Conservation (phyloP, 257 asterid genomes). For the Hygrophila difformis region DNA sequence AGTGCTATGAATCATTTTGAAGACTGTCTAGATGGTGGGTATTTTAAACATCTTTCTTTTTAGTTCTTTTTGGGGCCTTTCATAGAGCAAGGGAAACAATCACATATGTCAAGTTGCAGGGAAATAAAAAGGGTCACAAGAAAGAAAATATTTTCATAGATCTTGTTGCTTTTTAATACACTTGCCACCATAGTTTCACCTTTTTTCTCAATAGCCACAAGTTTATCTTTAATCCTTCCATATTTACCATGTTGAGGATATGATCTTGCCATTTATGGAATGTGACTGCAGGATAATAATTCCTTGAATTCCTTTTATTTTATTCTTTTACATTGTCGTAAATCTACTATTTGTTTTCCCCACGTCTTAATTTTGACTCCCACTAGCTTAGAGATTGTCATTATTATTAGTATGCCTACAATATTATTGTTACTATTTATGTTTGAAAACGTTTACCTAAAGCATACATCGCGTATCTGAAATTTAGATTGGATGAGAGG, state of each 20-base stretch:
- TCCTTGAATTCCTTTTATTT: not conserved
- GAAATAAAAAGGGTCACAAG: slow-evolving; percentile 18
- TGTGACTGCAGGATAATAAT: slow-evolving; percentile 9
- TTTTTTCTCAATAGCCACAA: slow-evolving; percentile 23
- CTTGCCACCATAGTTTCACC: slow-evolving; percentile 33
- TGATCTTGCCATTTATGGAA: slow-evolving; percentile 38
- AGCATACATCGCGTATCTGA: slow-evolving; percentile 36
- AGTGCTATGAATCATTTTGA: slow-evolving; percentile 52
- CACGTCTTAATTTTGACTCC: not conserved
- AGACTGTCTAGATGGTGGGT: slow-evolving; percentile 45
- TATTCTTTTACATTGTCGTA: not conserved
- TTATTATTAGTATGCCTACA: too few relatives aligned
- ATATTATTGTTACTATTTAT: too few relatives aligned
- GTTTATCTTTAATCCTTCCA: slow-evolving; percentile 22
- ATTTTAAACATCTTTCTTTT: slow-evolving; percentile 22
- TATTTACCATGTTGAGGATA: slow-evolving; percentile 30
- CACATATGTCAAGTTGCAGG: slow-evolving; percentile 33
- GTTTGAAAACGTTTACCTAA: slow-evolving; percentile 16
- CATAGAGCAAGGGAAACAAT: not conserved
- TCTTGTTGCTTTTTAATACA: slow-evolving; percentile 47
- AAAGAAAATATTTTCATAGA: slow-evolving; percentile 44
- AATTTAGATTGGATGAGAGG: slow-evolving; percentile 50
- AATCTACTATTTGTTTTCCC: slow-evolving; percentile 10
- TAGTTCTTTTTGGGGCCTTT: too few relatives aligned
- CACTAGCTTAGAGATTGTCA: slow-evolving; percentile 3